Conservation (phyloP, 129 eudicot genomes). For the Heracleum sosnowskyi region DNA sequence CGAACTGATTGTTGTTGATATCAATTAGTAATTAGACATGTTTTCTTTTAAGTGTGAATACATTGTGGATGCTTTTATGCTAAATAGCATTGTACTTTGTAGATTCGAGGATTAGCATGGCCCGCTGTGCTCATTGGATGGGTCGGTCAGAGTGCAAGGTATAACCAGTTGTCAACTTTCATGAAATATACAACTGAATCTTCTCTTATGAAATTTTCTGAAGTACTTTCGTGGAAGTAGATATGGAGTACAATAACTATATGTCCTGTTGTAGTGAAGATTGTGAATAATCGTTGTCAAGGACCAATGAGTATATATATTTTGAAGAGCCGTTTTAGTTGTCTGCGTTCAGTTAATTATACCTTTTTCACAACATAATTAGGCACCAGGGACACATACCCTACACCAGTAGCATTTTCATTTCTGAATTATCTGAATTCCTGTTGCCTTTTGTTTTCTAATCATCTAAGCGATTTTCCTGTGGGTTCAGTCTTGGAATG, state of each 20-base stretch:
- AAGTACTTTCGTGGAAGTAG: neutral
- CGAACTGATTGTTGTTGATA: neutral
- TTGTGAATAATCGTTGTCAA: neutral
- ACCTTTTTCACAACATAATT: neutral
- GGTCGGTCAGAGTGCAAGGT: slow-evolving; percentile 99
- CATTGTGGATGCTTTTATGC: neutral
- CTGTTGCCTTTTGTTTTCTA: neutral
- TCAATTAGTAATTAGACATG: neutral
- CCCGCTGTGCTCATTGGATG: slow-evolving; percentile 95
- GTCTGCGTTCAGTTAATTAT: neutral
- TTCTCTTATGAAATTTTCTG: neutral
- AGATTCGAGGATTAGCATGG: slow-evolving; percentile 98
- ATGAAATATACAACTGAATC: neutral
- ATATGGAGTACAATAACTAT: neutral
- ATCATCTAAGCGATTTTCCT: slow-evolving; percentile 4
- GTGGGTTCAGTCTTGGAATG: slow-evolving; percentile 82
- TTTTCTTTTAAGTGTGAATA: neutral
- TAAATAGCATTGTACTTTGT: slow-evolving; percentile 16
- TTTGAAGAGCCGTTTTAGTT: neutral
- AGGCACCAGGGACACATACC: neutral
- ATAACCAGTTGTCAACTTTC: neutral
- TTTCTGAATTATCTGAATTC: slow-evolving; percentile 8
- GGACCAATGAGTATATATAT: neutral
- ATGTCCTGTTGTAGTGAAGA: neutral
- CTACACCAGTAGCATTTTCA: neutral